Conservation (phyloP, 2,329 filamentous ascomycete genomes). For the Cordyceps tenuipes region DNA sequence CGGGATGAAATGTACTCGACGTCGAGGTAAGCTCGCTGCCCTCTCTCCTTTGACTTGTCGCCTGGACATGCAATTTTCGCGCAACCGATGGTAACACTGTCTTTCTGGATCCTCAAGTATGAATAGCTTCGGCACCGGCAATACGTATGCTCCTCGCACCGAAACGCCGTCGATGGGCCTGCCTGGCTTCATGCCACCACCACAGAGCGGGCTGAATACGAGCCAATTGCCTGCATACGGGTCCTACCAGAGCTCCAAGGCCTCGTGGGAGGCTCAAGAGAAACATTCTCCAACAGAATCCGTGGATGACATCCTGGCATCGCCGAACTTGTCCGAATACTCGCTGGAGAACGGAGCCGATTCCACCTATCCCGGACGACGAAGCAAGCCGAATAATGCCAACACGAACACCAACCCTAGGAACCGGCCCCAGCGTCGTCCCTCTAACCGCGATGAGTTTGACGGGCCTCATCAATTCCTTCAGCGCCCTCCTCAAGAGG, state of each 20-base stretch:
- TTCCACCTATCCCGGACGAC: slow-evolving; percentile 30
- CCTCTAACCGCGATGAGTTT: slow-evolving; percentile 81
- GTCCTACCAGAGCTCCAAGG: slow-evolving; percentile 33
- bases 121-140: slow-evolving; percentile 5
- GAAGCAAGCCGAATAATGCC: slow-evolving; percentile 29
- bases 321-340: slow-evolving; percentile 53
- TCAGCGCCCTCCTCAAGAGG: slow-evolving; percentile 60
- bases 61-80: background rate
- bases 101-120: background rate
- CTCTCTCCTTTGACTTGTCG: background rate
- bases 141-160: slow-evolving; percentile 21
- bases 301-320: slow-evolving; percentile 49
- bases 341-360: slow-evolving; percentile 44
- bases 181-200: slow-evolving; percentile 34
- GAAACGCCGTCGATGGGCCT: slow-evolving; percentile 32
- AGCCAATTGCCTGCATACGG: slow-evolving; percentile 21
- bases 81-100: slow-evolving; percentile 5
- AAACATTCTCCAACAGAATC: slow-evolving; percentile 50
- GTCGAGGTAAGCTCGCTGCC: slow-evolving; percentile 8
- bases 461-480: slow-evolving; percentile 80
- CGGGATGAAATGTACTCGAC: slow-evolving; percentile 11
- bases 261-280: slow-evolving; percentile 40
- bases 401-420: slow-evolving; percentile 28
- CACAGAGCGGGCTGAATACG: slow-evolving; percentile 32
- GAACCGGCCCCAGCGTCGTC: slow-evolving; percentile 53